A percentile compares a stretch with the other conserved stretches of the same genome.
Conservation (phyloP, 495 filamentous ascomycete genomes). For the Cudoniella acicularis region DNA sequence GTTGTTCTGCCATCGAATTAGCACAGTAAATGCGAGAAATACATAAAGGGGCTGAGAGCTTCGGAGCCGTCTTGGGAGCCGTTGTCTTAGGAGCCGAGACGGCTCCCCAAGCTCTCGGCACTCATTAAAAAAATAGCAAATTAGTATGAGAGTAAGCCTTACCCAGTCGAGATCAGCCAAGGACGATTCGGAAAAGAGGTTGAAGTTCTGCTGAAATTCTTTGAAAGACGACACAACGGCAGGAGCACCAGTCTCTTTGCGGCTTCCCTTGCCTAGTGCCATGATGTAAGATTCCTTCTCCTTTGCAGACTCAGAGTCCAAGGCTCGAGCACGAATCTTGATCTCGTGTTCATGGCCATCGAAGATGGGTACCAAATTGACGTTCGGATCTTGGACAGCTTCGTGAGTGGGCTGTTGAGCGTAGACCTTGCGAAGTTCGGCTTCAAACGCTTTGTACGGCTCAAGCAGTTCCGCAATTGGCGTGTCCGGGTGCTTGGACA, state of each 20-base stretch:
- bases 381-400: conserved; percentile 50
- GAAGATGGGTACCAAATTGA: conserved; percentile 72
- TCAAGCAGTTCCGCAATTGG: conserved; percentile 55
- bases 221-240: conserved; percentile 60
- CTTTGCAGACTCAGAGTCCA: conserved; percentile 54
- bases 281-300: conserved; percentile 67
- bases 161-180: conserved; percentile 67
- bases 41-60: too few relatives aligned
- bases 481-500: conserved; percentile 45
- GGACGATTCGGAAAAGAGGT: conserved; percentile 68
- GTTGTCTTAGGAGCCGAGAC: too few relatives aligned
- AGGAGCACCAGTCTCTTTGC: conserved; percentile 55
- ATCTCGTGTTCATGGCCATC: conserved; percentile 49
- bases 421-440: conserved; percentile 62
- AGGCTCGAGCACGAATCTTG: conserved; percentile 59
- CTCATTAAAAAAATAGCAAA: too few relatives aligned
- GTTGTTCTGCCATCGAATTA: too few relatives aligned
- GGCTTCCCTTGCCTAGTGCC: conserved; percentile 53
- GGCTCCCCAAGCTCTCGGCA: too few relatives aligned
- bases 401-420: conserved; percentile 64
- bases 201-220: conserved; percentile 74
- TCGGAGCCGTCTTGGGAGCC: too few relatives aligned
- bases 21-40: too few relatives aligned
- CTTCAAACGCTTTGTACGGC: conserved; percentile 68
- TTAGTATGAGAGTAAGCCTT: too few relatives aligned